These are phyloP conservation scores for Epichloe hybrida DNA, from an alignment of 2,329 filamentous ascomycete species.

Conservation along the genomic window DNA sequence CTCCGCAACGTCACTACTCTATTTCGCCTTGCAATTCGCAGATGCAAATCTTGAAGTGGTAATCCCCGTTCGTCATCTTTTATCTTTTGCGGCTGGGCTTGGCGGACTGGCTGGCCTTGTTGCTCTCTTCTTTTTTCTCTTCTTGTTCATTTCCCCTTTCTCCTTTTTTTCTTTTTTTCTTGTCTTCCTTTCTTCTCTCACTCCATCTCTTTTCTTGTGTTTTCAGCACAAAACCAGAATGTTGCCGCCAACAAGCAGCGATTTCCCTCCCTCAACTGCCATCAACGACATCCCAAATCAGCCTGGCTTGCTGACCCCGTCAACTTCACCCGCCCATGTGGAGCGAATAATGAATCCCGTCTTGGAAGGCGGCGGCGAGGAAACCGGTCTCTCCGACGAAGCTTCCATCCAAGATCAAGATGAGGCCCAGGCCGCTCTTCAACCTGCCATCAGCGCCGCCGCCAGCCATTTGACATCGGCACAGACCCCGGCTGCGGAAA, in stretches of 20 bases:
- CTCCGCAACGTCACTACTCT: background rate
- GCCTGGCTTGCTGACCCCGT: background rate
- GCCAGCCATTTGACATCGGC: slow-evolving; percentile 42
- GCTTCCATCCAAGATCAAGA: slow-evolving; percentile 31
- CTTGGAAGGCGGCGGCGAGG: slow-evolving; percentile 5
- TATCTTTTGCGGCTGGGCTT: background rate
- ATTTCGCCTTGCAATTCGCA: background rate
- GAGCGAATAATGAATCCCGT: background rate
- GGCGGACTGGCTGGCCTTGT: background rate
- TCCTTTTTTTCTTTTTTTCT: too few species aligned
- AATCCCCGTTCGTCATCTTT: background rate
- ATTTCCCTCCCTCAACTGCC: background rate
- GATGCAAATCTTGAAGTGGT: background rate
- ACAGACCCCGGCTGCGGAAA: slow-evolving; percentile 43
- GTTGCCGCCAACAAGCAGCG: too few species aligned
- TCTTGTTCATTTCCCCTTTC: too few species aligned
- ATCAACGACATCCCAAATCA: background rate
- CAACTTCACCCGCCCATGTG: background rate
- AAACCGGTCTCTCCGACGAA: slow-evolving; percentile 8
- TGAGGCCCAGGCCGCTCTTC: slow-evolving; percentile 45
- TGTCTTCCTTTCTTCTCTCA: background rate
- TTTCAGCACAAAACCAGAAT: too few species aligned
- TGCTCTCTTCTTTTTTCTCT: background rate
- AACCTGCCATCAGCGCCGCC: slow-evolving; percentile 42
- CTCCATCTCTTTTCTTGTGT: background rate